These are phyloP conservation scores for Cryptococcus floricola DNA, from an alignment of 1,284 basidiomycete species.

Conservation along the genomic window DNA sequence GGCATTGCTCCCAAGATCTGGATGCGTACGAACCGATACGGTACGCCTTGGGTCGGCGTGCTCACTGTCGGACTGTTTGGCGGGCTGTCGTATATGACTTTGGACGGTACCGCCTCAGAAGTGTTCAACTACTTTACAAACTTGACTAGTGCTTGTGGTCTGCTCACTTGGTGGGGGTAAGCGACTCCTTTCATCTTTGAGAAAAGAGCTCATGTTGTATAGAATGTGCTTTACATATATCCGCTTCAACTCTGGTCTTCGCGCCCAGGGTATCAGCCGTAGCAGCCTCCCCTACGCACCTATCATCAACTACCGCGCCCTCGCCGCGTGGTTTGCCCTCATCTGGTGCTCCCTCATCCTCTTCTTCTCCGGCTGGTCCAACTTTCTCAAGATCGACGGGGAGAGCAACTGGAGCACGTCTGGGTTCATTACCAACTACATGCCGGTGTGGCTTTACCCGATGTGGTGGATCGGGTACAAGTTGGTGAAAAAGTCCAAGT, in stretches of 20 bases:
- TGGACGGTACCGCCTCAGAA: slow-evolving; percentile 59
- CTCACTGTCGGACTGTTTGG: slow-evolving; percentile 64
- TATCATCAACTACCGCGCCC: slow-evolving; percentile 29
- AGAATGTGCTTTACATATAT: slow-evolving; percentile 69
- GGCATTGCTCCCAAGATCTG: slow-evolving; percentile 54
- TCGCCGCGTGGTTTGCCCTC: slow-evolving; percentile 42
- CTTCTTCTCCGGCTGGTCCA: slow-evolving; percentile 48
- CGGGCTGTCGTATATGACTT: slow-evolving; percentile 71
- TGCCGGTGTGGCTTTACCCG: slow-evolving; percentile 74
- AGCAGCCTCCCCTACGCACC: slow-evolving; percentile 60
- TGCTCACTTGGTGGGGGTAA: slow-evolving; percentile 66
- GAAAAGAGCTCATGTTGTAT: background rate
- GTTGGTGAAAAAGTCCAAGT: slow-evolving; percentile 27
- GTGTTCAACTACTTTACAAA: slow-evolving; percentile 76
- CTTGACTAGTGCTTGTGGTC: slow-evolving; percentile 57
- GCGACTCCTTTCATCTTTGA: background rate
- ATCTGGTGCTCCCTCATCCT: slow-evolving; percentile 36
- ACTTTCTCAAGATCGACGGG: slow-evolving; percentile 57
- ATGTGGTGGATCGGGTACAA: slow-evolving; percentile 59
- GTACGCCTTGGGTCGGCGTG: slow-evolving; percentile 71
- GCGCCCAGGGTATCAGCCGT: slow-evolving; percentile 62
- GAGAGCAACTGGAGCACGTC: slow-evolving; percentile 16
- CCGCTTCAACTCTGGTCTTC: slow-evolving; percentile 70
- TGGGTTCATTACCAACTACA: slow-evolving; percentile 33
- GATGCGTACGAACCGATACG: slow-evolving; percentile 58